Percentiles rank a stretch among this genome's conserved stretches.
phyloP scores from a whole-genome alignment of 805 yeast genomes.

The Lachancea quebecensis region DNA sequence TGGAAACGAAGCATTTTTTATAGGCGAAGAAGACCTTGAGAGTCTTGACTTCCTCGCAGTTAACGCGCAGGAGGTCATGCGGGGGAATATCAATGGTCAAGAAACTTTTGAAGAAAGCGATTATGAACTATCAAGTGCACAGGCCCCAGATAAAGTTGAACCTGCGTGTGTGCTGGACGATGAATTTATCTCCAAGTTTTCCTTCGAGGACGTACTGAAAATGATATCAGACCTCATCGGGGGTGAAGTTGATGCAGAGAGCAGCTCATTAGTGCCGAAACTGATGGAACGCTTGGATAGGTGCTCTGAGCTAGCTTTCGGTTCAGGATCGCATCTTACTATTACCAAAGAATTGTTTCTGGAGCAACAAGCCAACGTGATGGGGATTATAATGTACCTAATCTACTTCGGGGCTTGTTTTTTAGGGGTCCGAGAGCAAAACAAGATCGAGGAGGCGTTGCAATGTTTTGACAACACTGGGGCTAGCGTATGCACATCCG shows the following conservation, averaged over 20 bases:
- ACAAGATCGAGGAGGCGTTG: slow-evolving; percentile 5
- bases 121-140: background rate
- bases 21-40: slow-evolving; percentile 7
- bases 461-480: background rate
- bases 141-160: too few relatives aligned
- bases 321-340: slow-evolving; percentile 2
- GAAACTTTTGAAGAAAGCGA: background rate
- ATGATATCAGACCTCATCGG: slow-evolving; percentile 3
- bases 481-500: background rate
- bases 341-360: slow-evolving; percentile 6
- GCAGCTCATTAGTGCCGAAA: slow-evolving; percentile 5
- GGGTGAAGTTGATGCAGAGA: background rate
- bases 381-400: slow-evolving; percentile 7
- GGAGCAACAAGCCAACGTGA: slow-evolving; percentile 7
- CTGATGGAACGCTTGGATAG: slow-evolving; percentile 6
- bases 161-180: background rate
- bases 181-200: slow-evolving; percentile 4
- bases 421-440: slow-evolving; percentile 6
- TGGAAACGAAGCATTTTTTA: slow-evolving; percentile 4
- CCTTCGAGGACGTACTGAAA: slow-evolving; percentile 7
- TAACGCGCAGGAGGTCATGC: background rate
- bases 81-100: background rate
- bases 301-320: slow-evolving; percentile 6
- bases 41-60: slow-evolving; percentile 5
- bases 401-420: slow-evolving; percentile 9